Percentiles rank a stretch among this genome's conserved stretches.
Conservation (phyloP, 2,329 filamentous ascomycete species). For the Pseudogymnoascus sp. region DNA sequence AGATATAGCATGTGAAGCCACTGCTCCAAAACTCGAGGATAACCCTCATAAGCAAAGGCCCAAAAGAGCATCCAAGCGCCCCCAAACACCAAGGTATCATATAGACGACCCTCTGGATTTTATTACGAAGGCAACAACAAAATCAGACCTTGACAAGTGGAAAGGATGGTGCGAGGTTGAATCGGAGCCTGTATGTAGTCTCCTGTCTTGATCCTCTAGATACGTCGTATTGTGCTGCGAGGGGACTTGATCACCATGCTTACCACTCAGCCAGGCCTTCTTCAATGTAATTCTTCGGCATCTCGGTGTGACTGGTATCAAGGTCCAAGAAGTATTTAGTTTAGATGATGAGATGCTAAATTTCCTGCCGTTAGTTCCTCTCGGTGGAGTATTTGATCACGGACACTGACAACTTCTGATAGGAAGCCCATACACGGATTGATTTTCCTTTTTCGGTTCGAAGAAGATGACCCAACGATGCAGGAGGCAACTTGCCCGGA, state of each 20-base stretch:
- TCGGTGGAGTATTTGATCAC: background rate
- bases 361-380: constrained; percentile 50
- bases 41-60: background rate
- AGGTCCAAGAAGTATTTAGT: constrained; percentile 67
- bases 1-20: background rate
- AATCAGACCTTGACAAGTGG: constrained; percentile 52
- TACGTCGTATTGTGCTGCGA: background rate
- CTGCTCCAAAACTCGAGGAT: background rate
- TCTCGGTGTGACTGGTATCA: constrained; percentile 66
- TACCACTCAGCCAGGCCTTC: constrained; percentile 48
- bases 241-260: constrained; percentile 1
- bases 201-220: background rate
- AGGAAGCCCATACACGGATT: constrained; percentile 72
- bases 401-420: constrained; percentile 19
- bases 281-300: constrained; percentile 80
- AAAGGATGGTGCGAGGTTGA: constrained; percentile 77
- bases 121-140: constrained; percentile 38
- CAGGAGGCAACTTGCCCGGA: constrained; percentile 49
- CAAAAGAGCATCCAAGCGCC: background rate
- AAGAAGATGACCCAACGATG: constrained; percentile 43
- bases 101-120: constrained; percentile 16
- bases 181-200: constrained; percentile 66
- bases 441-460: constrained; percentile 80
- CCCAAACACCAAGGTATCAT: background rate
- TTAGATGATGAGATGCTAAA: constrained; percentile 59